Percentiles rank a stretch among this genome's conserved stretches.
phyloP scores from a whole-genome alignment of 2,329 filamentous ascomycete genomes.

The Penicillium nordicum region DNA sequence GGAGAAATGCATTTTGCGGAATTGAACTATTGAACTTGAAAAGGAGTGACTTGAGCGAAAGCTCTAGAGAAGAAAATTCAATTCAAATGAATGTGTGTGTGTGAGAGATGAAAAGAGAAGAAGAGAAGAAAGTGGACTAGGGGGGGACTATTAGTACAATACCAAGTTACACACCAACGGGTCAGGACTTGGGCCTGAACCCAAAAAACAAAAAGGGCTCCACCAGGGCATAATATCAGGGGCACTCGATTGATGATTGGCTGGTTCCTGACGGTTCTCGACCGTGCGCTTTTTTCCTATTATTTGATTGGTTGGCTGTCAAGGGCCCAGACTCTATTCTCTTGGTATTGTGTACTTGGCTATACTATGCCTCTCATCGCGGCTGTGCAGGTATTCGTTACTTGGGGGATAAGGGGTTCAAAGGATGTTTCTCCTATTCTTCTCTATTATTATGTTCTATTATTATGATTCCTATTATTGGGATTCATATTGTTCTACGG shows the following conservation, averaged over 20 bases:
- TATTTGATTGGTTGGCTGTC: slow-evolving; percentile 11
- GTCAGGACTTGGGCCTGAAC: background rate
- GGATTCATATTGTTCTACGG: background rate
- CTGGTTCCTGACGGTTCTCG: slow-evolving; percentile 15
- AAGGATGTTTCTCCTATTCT: background rate
- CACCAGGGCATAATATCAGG: slow-evolving; percentile 16
- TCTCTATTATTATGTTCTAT: background rate
- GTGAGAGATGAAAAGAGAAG: slow-evolving; percentile 4
- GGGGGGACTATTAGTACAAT: slow-evolving; percentile 5
- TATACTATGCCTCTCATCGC: background rate
- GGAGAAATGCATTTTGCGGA: slow-evolving; percentile 38
- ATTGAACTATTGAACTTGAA: slow-evolving; percentile 7
- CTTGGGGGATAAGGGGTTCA: slow-evolving; percentile 2
- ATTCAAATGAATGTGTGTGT: slow-evolving; percentile 21
- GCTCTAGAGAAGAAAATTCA: slow-evolving; percentile 13
- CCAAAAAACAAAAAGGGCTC: background rate
- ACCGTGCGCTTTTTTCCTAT: background rate
- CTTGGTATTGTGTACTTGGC: slow-evolving; percentile 9
- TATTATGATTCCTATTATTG: background rate
- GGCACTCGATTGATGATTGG: slow-evolving; percentile 16
- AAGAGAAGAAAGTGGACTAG: slow-evolving; percentile 10
- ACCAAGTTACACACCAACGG: slow-evolving; percentile 6
- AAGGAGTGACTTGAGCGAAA: slow-evolving; percentile 21
- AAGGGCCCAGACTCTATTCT: slow-evolving; percentile 9
- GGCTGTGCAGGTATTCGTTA: slow-evolving; percentile 6